Conservation (phyloP, 208 protist genomes). For the Tritrichomonas foetus region DNA sequence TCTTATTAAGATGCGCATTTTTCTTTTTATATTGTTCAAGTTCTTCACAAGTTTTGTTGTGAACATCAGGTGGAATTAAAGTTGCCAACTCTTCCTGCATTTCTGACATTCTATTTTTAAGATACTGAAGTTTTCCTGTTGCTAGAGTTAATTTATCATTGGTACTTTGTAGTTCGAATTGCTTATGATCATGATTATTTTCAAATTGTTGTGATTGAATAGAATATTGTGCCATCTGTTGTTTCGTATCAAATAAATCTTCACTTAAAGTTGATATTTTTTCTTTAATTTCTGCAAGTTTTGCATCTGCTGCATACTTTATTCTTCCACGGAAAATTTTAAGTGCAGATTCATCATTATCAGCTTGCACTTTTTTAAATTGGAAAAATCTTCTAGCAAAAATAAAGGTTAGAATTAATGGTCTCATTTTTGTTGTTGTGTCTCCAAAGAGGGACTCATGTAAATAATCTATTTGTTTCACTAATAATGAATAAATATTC, state of each 20-base stretch:
- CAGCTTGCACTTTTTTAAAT: neutral
- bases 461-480: neutral
- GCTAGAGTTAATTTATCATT: neutral
- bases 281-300: neutral
- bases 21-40: neutral
- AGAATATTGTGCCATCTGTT: no score
- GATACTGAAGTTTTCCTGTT: neutral
- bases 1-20: neutral
- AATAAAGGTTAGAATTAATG: neutral
- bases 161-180: neutral
- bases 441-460: neutral
- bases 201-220: neutral
- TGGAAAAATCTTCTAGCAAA: neutral
- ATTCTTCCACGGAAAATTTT: neutral
- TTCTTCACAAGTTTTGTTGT: neutral
- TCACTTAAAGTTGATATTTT: no score
- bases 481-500: no score
- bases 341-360: neutral
- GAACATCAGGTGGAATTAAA: neutral
- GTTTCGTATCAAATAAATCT: no score
- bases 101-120: neutral
- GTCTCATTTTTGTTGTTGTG: neutral
- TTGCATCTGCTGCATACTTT: neutral
- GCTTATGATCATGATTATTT: neutral
- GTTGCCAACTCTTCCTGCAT: neutral